Evolutionary conservation across 768 basidiomycete genomes (phyloP).

Genomic region (Boletus subparvulus): DNA sequence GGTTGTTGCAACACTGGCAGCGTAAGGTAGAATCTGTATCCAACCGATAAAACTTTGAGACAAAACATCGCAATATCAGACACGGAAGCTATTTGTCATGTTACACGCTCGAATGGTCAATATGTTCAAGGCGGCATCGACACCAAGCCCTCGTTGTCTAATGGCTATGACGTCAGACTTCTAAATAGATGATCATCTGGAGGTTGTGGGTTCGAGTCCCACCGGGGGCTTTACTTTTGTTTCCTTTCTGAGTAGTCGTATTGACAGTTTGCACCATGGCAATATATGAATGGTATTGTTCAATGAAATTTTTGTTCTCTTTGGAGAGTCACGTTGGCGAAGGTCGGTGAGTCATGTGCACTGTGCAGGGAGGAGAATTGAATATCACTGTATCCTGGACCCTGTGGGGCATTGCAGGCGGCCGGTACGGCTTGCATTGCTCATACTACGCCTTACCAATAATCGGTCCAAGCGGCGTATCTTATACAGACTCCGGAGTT

Average conservation of each 20-base stretch:
- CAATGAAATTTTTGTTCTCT: not conserved
- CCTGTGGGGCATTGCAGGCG: not conserved
- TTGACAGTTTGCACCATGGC: not conserved
- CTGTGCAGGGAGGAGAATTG: not conserved
- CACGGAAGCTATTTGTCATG: not conserved
- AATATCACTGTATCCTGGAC: not conserved
- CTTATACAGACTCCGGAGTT: slow-evolving; percentile 4
- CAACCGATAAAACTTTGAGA: not conserved
- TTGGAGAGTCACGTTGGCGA: not conserved
- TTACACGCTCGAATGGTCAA: not conserved
- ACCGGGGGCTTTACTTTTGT: slow-evolving; percentile 58
- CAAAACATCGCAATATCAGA: no score
- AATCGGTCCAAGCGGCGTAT: not conserved
- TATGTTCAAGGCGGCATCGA: not conserved
- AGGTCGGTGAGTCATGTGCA: not conserved
- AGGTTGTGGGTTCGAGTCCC: slow-evolving; percentile 88
- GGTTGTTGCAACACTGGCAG: not conserved
- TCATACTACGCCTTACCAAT: not conserved
- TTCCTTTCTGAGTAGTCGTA: slow-evolving; percentile 1
- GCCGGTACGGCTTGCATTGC: not conserved
- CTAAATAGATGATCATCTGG: slow-evolving; percentile 79
- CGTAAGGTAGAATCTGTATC: no score
- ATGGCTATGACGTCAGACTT: slow-evolving; percentile 93
- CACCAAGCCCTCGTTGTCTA: slow-evolving; percentile 75
- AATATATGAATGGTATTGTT: not conserved